Evolutionary conservation across 108 stramenopile genomes (phyloP).

Genomic region (Skeletonema menzelii): DNA sequence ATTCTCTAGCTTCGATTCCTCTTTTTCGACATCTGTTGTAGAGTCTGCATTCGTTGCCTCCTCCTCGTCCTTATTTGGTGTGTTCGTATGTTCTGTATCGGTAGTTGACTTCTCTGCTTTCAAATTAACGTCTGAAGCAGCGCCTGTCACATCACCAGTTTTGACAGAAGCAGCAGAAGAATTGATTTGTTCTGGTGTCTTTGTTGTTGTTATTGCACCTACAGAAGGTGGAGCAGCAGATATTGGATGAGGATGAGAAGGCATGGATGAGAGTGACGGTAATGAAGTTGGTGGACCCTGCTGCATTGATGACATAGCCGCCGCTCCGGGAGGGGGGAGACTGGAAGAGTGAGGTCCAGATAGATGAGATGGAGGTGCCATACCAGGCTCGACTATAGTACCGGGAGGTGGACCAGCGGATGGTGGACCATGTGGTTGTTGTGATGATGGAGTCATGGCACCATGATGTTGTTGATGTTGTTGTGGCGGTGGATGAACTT

Average conservation of each 20-base stretch:
- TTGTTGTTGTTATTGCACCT: background rate
- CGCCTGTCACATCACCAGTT: background rate
- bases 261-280: background rate
- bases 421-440: background rate
- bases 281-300: background rate
- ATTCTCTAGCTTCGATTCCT: background rate
- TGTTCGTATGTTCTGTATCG: background rate
- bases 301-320: background rate
- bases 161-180: background rate
- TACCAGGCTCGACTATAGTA: background rate
- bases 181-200: background rate
- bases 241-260: background rate
- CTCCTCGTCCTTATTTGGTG: background rate
- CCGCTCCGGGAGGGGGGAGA: background rate
- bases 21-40: background rate
- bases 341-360: background rate
- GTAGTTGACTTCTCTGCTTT: background rate
- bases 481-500: slow-evolving; percentile 17
- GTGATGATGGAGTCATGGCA: background rate
- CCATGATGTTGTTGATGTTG: background rate
- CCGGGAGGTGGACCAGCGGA: background rate
- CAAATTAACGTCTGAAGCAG: background rate
- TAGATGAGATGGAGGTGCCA: background rate
- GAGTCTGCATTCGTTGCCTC: background rate
- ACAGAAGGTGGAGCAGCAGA: too few species aligned